Evolutionary conservation across 2,329 filamentous ascomycete species (phyloP).

Genomic region (Claviceps sp.): DNA sequence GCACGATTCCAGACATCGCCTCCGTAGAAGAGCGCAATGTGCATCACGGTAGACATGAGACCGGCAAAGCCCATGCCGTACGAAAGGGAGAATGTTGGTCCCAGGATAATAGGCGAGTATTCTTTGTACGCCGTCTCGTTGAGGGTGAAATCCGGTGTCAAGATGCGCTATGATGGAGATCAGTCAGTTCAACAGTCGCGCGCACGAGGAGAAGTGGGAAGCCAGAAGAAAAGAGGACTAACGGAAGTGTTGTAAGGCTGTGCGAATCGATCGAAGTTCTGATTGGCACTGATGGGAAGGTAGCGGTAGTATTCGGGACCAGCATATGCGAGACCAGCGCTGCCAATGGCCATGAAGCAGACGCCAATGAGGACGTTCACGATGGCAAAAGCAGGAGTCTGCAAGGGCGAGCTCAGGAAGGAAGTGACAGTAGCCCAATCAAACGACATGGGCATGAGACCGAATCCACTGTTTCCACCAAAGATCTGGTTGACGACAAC

Average conservation of each 20-base stretch:
- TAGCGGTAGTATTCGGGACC: conserved; percentile 37
- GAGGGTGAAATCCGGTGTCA: conserved; percentile 35
- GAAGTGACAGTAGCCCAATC: conserved; percentile 43
- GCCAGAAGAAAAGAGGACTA: too few species aligned
- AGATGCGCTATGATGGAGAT: conserved; percentile 22
- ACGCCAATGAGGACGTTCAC: conserved; percentile 41
- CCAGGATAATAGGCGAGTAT: conserved; percentile 41
- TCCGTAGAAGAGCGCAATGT: conserved; percentile 38
- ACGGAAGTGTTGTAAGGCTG: conserved; percentile 34
- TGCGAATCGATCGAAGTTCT: conserved; percentile 41
- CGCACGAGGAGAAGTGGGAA: too few species aligned
- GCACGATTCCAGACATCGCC: conserved; percentile 27
- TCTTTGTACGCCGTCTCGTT: conserved; percentile 39
- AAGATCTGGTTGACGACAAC: conserved; percentile 22
- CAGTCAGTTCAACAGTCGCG: too few species aligned
- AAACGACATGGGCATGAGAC: conserved; percentile 48
- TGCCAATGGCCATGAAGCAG: conserved; percentile 35
- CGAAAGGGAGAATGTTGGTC: conserved; percentile 36
- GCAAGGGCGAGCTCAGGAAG: conserved; percentile 34
- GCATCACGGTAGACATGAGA: conserved; percentile 36
- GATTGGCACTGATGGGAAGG: conserved; percentile 38
- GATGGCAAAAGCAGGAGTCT: conserved; percentile 44
- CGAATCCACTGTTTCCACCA: conserved; percentile 24
- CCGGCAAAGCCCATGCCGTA: conserved; percentile 45
- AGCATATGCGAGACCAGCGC: conserved; percentile 37